Evolutionary conservation across 441 rosid species (phyloP).

Genomic region (Croton laevigatus): DNA sequence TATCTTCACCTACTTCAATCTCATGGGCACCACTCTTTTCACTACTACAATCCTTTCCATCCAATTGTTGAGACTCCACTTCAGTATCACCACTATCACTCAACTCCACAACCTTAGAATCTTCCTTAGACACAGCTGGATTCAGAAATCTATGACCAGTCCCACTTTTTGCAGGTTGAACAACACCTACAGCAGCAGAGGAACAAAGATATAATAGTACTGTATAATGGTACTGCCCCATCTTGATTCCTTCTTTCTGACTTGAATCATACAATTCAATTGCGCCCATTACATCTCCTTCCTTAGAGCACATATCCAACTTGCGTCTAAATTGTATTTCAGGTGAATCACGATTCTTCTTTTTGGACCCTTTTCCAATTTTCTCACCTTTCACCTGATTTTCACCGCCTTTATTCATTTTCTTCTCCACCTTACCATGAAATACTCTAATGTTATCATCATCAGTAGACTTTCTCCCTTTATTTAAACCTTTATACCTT

Average conservation of each 20-base stretch:
- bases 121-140: conserved; percentile 24
- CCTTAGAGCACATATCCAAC: conserved; percentile 63
- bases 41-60: conserved; percentile 2
- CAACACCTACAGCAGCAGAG: conserved; percentile 64
- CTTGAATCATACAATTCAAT: conserved; percentile 47
- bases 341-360: conserved; percentile 27
- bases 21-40: conserved; percentile 19
- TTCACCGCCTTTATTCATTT: conserved; percentile 13
- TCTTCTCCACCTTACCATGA: conserved; percentile 19
- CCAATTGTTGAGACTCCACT: conserved; percentile 17
- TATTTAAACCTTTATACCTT: conserved; percentile 17
- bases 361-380: conserved; percentile 27
- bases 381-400: conserved; percentile 20
- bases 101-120: conserved; percentile 11
- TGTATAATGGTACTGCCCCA: conserved; percentile 55
- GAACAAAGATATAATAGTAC: conserved; percentile 63
- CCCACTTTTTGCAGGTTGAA: conserved; percentile 69
- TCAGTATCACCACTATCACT: conserved; percentile 9
- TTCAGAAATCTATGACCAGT: conserved; percentile 30
- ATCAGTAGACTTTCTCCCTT: conserved; percentile 12
- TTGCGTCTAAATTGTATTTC: conserved; percentile 27
- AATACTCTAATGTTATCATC: conserved; percentile 8
- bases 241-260: conserved; percentile 35
- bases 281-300: conserved; percentile 59
- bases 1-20: conserved; percentile 41